Base-by-base conservation (phyloP, 2,329 filamentous ascomycete genomes). In the Hypoxylon sp. region DNA sequence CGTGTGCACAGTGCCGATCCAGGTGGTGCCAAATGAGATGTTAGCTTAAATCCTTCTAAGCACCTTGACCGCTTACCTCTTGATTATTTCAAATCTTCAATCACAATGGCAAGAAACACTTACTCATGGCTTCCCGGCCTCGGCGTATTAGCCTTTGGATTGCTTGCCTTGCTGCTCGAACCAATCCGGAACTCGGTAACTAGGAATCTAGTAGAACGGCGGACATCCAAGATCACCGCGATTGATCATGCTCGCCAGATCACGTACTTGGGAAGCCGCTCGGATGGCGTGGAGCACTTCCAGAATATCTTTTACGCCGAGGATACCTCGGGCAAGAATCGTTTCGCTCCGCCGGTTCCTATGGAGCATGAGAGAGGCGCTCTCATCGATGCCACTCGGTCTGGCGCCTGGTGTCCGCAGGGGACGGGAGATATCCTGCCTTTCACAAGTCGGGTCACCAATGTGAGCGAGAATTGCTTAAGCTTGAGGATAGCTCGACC, bases 391-490 rank as follows among this genome's bases (percentile, higher is more conserved):
- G 69, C 67, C n/a, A 67, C 56, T 4, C 25, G 34, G 2, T 34
- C 62, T 3, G 67, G 68, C 2, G 64, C 65, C 29, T 68, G 64
- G 57, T 71, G 67, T 37, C 66, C 66, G 3, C 67, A 69, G 36
- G 58, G 49, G 7, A 50, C 40, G 1, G 56, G 59, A 8, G 60
- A 62, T 21, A 34, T 60, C 15, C 52, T 63, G 4, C 62, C 62
- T 2, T 62, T 59, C 12, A 61, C 59, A 5, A 59, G 59, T 16
- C 52, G 46, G 2, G 44, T 62, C 7, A 57, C 51, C 2, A 61
- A 63, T 29, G 46, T 63, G 5, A 64, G 63, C 36, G 63, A 64
- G 50, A 51, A 65, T 19, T 65, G 62, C 41, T 38, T 65, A 12
- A 65, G 59, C 17, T 42, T 65, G 35, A 44, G 57, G n/a, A 57